Conservation (phyloP, 2,329 filamentous ascomycete genomes). For the Neonectria neomacrospora region DNA sequence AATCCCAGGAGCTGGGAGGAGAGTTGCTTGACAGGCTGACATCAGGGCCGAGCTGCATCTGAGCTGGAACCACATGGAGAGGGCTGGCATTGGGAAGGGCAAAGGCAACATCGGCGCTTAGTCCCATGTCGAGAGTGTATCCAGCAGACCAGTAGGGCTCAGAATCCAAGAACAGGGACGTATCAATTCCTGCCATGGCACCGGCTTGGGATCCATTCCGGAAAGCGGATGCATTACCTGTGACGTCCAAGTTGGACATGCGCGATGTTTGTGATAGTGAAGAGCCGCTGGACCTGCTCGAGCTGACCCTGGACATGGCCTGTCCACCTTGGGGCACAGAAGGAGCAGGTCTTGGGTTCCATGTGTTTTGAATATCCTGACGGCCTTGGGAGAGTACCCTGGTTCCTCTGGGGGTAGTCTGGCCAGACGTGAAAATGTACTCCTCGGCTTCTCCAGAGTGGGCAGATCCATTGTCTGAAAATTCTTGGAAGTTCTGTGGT, state of each 20-base stretch:
- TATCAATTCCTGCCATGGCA: constrained; percentile 60
- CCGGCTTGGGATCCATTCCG: constrained; percentile 53
- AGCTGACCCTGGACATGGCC: constrained; percentile 54
- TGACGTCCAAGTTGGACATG: constrained; percentile 63
- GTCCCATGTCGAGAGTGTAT: constrained; percentile 57
- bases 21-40: constrained; percentile 60
- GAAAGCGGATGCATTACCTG: constrained; percentile 61
- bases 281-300: constrained; percentile 54
- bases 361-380: constrained; percentile 60
- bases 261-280: constrained; percentile 62
- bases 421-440: constrained; percentile 64
- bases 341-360: constrained; percentile 55
- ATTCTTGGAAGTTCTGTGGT: constrained; percentile 68
- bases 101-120: constrained; percentile 57
- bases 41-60: constrained; percentile 66
- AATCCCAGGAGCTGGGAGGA: constrained; percentile 63
- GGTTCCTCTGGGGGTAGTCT: constrained; percentile 63
- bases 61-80: constrained; percentile 66
- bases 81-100: constrained; percentile 55
- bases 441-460: constrained; percentile 66
- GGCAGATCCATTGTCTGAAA: constrained; percentile 61
- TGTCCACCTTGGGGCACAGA: constrained; percentile 49
- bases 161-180: constrained; percentile 63
- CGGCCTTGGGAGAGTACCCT: constrained; percentile 53
- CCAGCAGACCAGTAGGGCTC: constrained; percentile 62